phyloP scores from a whole-genome alignment of 345 rosid genomes.

The Hypericum perforatum region DNA sequence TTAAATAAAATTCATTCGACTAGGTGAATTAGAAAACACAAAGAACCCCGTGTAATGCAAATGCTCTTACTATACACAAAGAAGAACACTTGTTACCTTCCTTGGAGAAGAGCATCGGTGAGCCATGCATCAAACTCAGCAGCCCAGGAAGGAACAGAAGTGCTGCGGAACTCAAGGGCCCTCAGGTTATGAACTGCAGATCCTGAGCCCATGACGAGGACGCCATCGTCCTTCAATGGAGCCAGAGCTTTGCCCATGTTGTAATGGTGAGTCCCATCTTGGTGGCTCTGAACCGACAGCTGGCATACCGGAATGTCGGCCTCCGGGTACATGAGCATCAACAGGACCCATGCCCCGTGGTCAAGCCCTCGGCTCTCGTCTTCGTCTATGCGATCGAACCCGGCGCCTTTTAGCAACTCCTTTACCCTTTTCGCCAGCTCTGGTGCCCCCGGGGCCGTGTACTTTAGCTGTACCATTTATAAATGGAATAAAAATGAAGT shows the following conservation, averaged over 20 bases:
- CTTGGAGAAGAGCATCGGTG: conserved; percentile 59
- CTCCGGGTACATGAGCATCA: conserved; percentile 92
- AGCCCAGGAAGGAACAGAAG: conserved; percentile 55
- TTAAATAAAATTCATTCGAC: too few relatives aligned
- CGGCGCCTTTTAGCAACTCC: conserved; percentile 47
- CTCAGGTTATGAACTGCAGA: conserved; percentile 69
- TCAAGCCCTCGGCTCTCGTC: conserved; percentile 72
- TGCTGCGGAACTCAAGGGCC: conserved; percentile 15
- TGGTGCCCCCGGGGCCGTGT: conserved; percentile 88
- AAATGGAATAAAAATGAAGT: too few relatives aligned
- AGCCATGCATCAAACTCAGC: conserved; percentile 76
- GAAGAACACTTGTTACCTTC: conserved; percentile 39
- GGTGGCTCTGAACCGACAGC: conserved; percentile 58
- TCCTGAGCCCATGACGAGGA: conserved; percentile 83
- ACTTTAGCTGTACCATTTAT: conserved; percentile 54
- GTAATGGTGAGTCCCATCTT: conserved; percentile 56
- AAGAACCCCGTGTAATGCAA: too few relatives aligned
- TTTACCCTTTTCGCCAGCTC: conserved; percentile 67
- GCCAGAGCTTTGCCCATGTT: conserved; percentile 86
- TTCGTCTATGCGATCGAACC: conserved; percentile 45
- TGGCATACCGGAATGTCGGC: conserved; percentile 77
- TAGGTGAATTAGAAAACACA: too few relatives aligned
- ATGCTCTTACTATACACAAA: too few relatives aligned
- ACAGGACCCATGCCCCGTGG: conserved; percentile 95
- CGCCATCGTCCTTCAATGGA: conserved; percentile 73